These are phyloP conservation scores for Colletotrichum spinosum DNA, from an alignment of 2,329 filamentous ascomycete species.

Conservation along the genomic window DNA sequence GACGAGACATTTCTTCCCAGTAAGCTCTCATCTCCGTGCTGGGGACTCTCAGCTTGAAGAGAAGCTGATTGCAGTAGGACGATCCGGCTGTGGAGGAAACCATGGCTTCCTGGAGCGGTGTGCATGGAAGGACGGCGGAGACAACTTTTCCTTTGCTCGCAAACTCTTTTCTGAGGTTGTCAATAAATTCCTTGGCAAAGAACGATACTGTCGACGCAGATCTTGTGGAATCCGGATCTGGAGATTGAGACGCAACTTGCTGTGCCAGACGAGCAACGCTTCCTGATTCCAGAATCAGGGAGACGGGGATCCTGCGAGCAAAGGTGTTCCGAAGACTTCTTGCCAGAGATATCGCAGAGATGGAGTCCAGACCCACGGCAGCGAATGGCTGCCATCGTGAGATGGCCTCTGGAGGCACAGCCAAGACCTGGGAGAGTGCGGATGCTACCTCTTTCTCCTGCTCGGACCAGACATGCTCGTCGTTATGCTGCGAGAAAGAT, in stretches of 20 bases:
- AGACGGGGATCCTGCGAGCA: conserved; percentile 69
- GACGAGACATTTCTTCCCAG: conserved; percentile 71
- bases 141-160: conserved; percentile 50
- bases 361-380: conserved; percentile 84
- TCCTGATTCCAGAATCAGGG: conserved; percentile 74
- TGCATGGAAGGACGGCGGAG: conserved; percentile 79
- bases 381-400: conserved; percentile 78
- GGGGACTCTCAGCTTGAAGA: conserved; percentile 69
- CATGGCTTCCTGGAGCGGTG: conserved; percentile 90
- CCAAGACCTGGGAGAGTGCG: conserved; percentile 63
- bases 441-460: conserved; percentile 68
- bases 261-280: conserved; percentile 72
- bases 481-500: conserved; percentile 46
- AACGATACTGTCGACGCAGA: neutral
- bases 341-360: conserved; percentile 80
- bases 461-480: conserved; percentile 57
- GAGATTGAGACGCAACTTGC: neutral
- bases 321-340: conserved; percentile 63
- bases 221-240: neutral
- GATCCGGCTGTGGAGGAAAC: conserved; percentile 66
- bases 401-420: conserved; percentile 59
- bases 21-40: conserved; percentile 62
- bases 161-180: conserved; percentile 41
- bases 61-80: conserved; percentile 79
- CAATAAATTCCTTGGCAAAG: conserved; percentile 9